These are phyloP conservation scores for Pichia sp. DNA, from an alignment of 1,139 yeast species.

Conservation along the genomic window DNA sequence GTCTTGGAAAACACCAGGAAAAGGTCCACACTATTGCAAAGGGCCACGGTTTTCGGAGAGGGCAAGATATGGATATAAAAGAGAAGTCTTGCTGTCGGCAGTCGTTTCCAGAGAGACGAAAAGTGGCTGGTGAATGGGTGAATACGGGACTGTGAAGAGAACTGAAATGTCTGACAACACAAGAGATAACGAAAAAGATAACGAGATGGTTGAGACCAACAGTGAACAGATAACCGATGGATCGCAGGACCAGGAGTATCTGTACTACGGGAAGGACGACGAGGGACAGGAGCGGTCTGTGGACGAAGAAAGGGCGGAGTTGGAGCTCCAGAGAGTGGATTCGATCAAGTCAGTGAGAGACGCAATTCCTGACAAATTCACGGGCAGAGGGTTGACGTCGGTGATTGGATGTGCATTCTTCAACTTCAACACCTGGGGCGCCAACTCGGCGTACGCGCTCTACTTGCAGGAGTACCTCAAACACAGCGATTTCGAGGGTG, in stretches of 20 bases:
- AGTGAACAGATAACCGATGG: not conserved
- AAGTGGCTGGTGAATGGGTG: too few relatives aligned
- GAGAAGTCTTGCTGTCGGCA: too few relatives aligned
- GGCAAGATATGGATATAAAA: too few relatives aligned
- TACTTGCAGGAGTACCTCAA: conserved; percentile 48
- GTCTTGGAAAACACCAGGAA: too few relatives aligned
- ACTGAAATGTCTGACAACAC: not conserved
- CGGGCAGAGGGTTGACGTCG: conserved; percentile 48
- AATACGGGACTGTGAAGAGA: too few relatives aligned
- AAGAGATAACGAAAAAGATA: not conserved
- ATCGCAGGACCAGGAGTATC: not conserved
- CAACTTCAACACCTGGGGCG: conserved; percentile 58
- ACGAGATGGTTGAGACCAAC: not conserved
- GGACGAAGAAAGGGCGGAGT: not conserved
- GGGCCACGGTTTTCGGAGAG: too few relatives aligned
- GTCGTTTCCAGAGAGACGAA: too few relatives aligned
- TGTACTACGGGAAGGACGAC: not conserved
- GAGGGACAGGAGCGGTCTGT: not conserved
- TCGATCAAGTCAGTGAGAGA: conserved; percentile 12
- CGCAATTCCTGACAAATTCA: conserved; percentile 30
- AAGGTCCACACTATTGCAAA: too few relatives aligned
- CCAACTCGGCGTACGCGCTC: conserved; percentile 56
- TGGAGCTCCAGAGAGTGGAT: conserved; percentile 2
- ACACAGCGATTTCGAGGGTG: conserved; percentile 43
- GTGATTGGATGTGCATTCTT: conserved; percentile 36